Evolutionary conservation across 192 early-diverging fungal genomes (phyloP).

Genomic region (Mortierella alpina): DNA sequence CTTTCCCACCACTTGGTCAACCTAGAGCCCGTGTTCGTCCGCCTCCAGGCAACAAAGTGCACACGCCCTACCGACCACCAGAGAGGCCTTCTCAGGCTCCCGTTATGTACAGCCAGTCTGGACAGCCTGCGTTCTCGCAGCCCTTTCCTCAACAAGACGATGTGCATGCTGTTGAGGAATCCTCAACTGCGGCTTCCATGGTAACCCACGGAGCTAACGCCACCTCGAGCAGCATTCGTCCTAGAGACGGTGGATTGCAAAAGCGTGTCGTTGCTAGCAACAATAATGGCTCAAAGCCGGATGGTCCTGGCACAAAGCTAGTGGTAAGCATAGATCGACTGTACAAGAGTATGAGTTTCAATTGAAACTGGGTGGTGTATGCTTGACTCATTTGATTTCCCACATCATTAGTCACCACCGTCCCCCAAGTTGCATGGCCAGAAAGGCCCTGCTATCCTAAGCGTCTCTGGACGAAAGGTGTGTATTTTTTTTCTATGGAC

Average conservation of each 20-base stretch:
- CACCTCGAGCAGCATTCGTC: conserved; percentile 39
- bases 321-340: conserved; percentile 1
- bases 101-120: conserved; percentile 48
- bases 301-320: not conserved
- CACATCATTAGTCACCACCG: conserved; percentile 26
- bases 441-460: conserved; percentile 48
- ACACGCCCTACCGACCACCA: conserved; percentile 43
- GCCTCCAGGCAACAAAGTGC: conserved; percentile 33
- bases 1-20: conserved; percentile 29
- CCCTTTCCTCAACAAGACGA: conserved; percentile 30
- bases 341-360: not conserved
- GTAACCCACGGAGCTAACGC: conserved; percentile 28
- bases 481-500: not conserved
- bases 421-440: conserved; percentile 42
- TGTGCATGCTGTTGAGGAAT: not conserved
- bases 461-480: conserved; percentile 31
- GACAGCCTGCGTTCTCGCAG: conserved; percentile 36
- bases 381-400: not conserved
- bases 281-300: conserved; percentile 17
- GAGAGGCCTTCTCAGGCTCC: conserved; percentile 52
- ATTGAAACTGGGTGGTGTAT: not conserved
- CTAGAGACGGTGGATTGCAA: conserved; percentile 32
- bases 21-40: conserved; percentile 32
- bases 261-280: conserved; percentile 30
- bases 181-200: conserved; percentile 10